These are phyloP conservation scores for Cladosporium sp. DNA, from an alignment of 2,329 filamentous ascomycete species.

Conservation along the genomic window DNA sequence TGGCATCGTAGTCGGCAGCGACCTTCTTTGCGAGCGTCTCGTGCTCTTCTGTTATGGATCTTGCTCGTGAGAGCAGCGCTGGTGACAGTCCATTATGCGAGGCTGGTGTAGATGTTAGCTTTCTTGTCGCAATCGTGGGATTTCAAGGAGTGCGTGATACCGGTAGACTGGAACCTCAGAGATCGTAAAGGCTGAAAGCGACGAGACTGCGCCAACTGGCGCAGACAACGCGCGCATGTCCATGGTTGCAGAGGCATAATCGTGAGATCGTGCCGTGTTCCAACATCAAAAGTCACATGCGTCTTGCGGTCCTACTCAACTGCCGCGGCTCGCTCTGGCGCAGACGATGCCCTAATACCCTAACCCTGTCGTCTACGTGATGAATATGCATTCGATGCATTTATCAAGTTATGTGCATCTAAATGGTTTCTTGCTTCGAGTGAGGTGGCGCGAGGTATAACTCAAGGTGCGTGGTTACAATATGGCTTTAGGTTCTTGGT, in stretches of 20 bases:
- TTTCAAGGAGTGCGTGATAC: neutral
- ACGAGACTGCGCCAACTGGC: conserved; percentile 6
- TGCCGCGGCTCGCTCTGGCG: neutral
- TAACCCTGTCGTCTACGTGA: neutral
- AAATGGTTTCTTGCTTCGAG: neutral
- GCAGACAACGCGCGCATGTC: conserved; percentile 18
- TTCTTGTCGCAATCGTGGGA: neutral
- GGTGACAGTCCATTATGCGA: conserved; percentile 47
- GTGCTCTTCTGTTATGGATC: conserved; percentile 58
- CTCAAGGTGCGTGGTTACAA: neutral
- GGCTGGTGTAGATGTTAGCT: conserved; percentile 11
- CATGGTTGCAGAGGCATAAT: conserved; percentile 17
- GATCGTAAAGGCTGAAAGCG: conserved; percentile 10
- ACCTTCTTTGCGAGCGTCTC: conserved; percentile 55
- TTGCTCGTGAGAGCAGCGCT: conserved; percentile 58
- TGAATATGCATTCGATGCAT: neutral
- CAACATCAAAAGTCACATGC: conserved; percentile 8
- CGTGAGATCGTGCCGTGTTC: neutral
- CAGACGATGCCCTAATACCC: neutral
- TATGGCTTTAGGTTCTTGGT: neutral
- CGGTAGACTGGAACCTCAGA: conserved; percentile 1
- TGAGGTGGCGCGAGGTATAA: neutral
- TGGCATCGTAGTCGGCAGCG: conserved; percentile 57
- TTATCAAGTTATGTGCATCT: neutral
- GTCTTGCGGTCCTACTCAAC: neutral